Evolutionary conservation across 805 yeast genomes (phyloP).

Genomic region (Spathaspora gorwiae): DNA sequence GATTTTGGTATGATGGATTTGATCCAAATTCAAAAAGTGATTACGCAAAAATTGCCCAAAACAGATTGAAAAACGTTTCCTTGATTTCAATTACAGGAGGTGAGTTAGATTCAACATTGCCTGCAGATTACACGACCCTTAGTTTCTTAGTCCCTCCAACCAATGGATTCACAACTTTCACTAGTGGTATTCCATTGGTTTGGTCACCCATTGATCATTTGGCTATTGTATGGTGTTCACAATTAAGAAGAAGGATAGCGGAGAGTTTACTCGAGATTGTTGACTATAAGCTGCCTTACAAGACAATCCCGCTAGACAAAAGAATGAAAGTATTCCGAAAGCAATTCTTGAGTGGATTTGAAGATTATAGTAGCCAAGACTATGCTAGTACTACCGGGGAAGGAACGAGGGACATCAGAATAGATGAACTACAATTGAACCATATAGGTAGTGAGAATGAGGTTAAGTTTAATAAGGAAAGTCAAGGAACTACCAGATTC

Average conservation of each 20-base stretch:
- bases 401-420: background rate
- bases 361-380: slow-evolving; percentile 14
- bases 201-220: slow-evolving; percentile 95
- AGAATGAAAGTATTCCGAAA: slow-evolving; percentile 58
- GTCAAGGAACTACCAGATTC: background rate
- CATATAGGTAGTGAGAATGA: background rate
- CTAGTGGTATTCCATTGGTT: slow-evolving; percentile 83
- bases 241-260: slow-evolving; percentile 63
- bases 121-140: slow-evolving; percentile 84
- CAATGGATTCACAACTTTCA: slow-evolving; percentile 77
- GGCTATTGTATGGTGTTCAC: slow-evolving; percentile 96
- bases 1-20: slow-evolving; percentile 73
- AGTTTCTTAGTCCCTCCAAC: slow-evolving; percentile 65
- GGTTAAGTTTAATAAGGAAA: background rate
- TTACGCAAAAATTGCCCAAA: slow-evolving; percentile 30
- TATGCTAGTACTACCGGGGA: background rate
- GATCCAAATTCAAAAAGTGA: slow-evolving; percentile 4
- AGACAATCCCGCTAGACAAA: slow-evolving; percentile 47
- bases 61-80: slow-evolving; percentile 54
- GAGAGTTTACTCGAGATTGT: slow-evolving; percentile 55
- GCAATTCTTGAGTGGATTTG: slow-evolving; percentile 53
- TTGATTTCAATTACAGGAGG: slow-evolving; percentile 91
- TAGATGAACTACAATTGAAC: background rate
- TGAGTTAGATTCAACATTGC: slow-evolving; percentile 65
- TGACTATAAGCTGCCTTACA: slow-evolving; percentile 42